phyloP scores from a whole-genome alignment of 2,329 filamentous ascomycete species.

The Cladophialophora bantiana region DNA sequence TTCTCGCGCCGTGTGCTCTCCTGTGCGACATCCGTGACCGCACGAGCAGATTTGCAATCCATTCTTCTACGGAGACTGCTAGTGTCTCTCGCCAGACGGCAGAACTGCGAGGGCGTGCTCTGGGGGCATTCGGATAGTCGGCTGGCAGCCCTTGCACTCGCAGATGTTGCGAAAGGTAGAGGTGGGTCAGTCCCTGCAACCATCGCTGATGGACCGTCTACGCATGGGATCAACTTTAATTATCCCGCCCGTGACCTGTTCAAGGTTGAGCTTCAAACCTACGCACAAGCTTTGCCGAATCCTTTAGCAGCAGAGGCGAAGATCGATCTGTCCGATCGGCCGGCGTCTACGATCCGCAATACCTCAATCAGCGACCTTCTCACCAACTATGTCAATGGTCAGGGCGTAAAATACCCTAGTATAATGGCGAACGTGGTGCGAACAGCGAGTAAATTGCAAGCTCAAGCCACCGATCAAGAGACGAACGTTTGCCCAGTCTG shows the following conservation, averaged over 20 bases:
- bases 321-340: conserved; percentile 29
- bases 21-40: conserved; percentile 74
- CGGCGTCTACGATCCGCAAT: conserved; percentile 64
- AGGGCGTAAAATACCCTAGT: conserved; percentile 84
- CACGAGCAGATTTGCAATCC: conserved; percentile 74
- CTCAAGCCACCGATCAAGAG: conserved; percentile 53
- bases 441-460: conserved; percentile 80
- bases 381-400: conserved; percentile 83
- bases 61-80: conserved; percentile 77
- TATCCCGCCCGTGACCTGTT: conserved; percentile 87
- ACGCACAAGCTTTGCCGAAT: conserved; percentile 57
- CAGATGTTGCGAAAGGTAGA: conserved; percentile 88
- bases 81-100: conserved; percentile 66
- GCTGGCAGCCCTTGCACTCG: conserved; percentile 82
- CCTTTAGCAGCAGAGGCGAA: conserved; percentile 31
- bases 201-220: conserved; percentile 74
- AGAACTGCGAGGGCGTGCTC: conserved; percentile 72
- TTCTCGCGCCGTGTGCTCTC: conserved; percentile 64
- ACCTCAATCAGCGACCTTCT: conserved; percentile 92
- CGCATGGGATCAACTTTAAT: conserved; percentile 68
- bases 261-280: conserved; percentile 77
- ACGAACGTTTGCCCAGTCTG: conserved; percentile 71
- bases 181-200: conserved; percentile 84
- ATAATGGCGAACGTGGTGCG: conserved; percentile 95
- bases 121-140: conserved; percentile 87